Base-by-base conservation (phyloP, 148 eudicot genomes). In the Rheum nobile region DNA sequence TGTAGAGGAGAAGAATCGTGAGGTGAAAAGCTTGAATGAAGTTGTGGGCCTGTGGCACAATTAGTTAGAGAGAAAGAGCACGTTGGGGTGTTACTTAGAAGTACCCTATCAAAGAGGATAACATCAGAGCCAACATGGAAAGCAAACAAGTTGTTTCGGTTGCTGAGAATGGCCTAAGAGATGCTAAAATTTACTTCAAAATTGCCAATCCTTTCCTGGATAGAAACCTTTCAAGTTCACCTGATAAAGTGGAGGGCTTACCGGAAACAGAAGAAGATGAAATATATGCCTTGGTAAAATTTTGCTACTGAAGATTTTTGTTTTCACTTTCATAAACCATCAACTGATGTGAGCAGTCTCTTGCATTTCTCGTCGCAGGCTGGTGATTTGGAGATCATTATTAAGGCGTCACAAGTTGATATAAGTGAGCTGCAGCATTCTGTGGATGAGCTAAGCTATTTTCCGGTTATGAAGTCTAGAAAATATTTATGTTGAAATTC, bases 11-110 rank as follows among this genome's bases (percentile, higher is more conserved):
- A 91, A 82, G 82, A 86, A 80, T 22, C 82, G 78, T 2, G 97
- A 89, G 73, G 89, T 95, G 71, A 91, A 88, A 79, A 81, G 86
- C 73, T 80, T 88, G 72, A 86, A 90, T 83, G 97, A 91, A 76
- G 86, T n/a, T n/a, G n/a, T n/a, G n/a, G n/a, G n/a, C n/a, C 86
- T 28, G 89, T 88, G 67, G 88, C 93, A 31, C 88, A 83, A 57
- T 84, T 95, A 63, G 78, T 85, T 29, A 88, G 89, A 77, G 98
- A 95, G 86, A 95, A 91, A 83, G 98, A 95, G 77, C 97, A 95
- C 78, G 78, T 91, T 54, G 97, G 97, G 35, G 88, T 89, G 14
- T 77, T 95, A 71, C 86, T 95, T 17, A 90, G 99, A 81, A 86
- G 97, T 82, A 91, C 93, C 74, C 78, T 95, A 84, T 86, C 97